phyloP scores from a whole-genome alignment of 371 early-diverging fungal genomes.

The Mortierella sp. region DNA sequence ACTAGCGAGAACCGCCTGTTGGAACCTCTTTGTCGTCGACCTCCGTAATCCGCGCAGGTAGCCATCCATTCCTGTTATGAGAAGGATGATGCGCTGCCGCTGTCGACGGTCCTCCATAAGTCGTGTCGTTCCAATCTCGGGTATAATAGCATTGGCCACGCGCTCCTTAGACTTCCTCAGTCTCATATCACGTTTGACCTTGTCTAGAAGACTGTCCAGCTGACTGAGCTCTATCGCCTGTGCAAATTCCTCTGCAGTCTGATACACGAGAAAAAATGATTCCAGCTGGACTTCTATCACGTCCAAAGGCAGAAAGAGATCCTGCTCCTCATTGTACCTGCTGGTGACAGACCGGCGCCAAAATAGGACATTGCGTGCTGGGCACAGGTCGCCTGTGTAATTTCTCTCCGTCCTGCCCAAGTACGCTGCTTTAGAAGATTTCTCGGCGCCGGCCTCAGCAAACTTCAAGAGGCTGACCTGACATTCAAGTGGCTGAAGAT shows the following conservation, averaged over 20 bases:
- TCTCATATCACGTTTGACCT: slow-evolving; percentile 26
- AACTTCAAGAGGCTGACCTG: slow-evolving; percentile 5
- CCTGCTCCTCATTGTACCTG: slow-evolving; percentile 34
- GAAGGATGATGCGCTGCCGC: slow-evolving; percentile 20
- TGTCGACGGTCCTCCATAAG: slow-evolving; percentile 14
- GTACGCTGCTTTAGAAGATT: neutral
- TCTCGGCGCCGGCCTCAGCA: neutral
- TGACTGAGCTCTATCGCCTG: slow-evolving; percentile 2
- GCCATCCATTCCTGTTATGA: slow-evolving; percentile 28
- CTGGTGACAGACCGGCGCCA: slow-evolving; percentile 29
- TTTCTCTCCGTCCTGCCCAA: neutral
- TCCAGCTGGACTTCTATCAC: slow-evolving; percentile 25
- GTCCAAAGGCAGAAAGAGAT: slow-evolving; percentile 2
- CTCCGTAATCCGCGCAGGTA: slow-evolving; percentile 15
- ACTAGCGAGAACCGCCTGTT: slow-evolving; percentile 19
- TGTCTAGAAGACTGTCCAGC: slow-evolving; percentile 6
- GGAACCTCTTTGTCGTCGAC: slow-evolving; percentile 11
- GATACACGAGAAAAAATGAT: slow-evolving; percentile 23
- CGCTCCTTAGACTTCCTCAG: slow-evolving; percentile 23
- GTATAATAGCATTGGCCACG: neutral
- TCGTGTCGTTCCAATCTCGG: neutral
- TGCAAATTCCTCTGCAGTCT: slow-evolving; percentile 19
- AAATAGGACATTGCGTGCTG: slow-evolving; percentile 20
- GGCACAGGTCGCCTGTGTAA: slow-evolving; percentile 1
- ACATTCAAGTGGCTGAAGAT: slow-evolving; percentile 24